phyloP scores from a whole-genome alignment of 1,284 basidiomycete species.

The Rhodotorula sp. region DNA sequence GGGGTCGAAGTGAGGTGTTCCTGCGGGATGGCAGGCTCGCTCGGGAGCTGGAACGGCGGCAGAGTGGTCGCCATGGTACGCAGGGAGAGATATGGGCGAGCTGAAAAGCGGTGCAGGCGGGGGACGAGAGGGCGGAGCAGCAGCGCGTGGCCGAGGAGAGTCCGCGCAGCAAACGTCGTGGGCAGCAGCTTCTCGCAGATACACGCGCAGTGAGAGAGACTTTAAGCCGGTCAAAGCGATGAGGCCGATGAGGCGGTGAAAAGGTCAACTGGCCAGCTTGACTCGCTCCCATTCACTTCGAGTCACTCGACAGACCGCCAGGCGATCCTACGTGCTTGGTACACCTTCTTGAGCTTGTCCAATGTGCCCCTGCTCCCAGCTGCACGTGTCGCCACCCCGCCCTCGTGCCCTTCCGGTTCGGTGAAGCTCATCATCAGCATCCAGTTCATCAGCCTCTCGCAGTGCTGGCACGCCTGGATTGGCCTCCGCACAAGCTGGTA shows the following conservation, averaged over 20 bases:
- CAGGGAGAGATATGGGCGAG: not conserved
- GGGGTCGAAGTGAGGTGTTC: conserved; percentile 64
- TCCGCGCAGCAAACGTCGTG: not conserved
- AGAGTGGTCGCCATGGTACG: conserved; percentile 18
- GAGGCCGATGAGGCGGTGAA: not conserved
- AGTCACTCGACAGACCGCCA: not conserved
- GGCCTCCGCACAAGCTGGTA: no score
- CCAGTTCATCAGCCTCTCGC: no score
- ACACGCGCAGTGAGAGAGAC: no score
- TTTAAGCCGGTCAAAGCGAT: not conserved
- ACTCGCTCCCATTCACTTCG: not conserved
- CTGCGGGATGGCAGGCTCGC: conserved; percentile 46
- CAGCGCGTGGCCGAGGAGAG: not conserved
- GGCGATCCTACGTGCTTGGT: not conserved
- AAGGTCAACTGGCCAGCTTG: not conserved
- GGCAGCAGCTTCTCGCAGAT: not conserved
- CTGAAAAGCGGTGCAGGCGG: not conserved
- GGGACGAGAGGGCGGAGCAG: not conserved
- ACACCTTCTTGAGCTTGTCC: not conserved
- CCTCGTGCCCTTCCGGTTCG: no score
- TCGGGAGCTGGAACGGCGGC: conserved; percentile 32
- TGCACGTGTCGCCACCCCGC: not conserved
- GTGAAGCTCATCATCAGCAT: no score
- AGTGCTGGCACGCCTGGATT: no score
- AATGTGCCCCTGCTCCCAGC: not conserved